These are phyloP conservation scores for Globisporangium okanoganense DNA, from an alignment of 352 stramenopile genomes.

Conservation along the genomic window DNA sequence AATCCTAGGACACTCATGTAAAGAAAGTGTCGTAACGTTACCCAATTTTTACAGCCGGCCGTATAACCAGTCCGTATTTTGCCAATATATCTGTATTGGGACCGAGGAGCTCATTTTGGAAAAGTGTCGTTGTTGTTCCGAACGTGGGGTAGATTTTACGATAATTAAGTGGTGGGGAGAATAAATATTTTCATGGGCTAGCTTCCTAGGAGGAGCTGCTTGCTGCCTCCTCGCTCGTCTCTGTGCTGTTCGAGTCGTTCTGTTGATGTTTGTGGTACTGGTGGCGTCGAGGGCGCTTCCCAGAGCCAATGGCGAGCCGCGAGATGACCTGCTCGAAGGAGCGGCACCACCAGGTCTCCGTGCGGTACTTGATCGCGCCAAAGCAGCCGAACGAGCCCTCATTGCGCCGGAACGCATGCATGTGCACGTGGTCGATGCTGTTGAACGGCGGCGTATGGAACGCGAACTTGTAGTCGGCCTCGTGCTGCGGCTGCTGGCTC, in stretches of 20 bases:
- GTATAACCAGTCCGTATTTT: not conserved
- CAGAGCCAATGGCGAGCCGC: conserved; percentile 20
- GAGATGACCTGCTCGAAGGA: conserved; percentile 73
- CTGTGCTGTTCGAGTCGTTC: not conserved
- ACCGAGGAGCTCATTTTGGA: not conserved
- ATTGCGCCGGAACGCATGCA: conserved; percentile 76
- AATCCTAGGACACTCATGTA: not conserved
- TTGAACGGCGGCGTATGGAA: conserved; percentile 88
- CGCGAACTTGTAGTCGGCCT: conserved; percentile 65
- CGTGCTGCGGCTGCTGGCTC: conserved; percentile 11
- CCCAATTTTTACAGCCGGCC: not conserved
- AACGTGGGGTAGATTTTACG: not conserved
- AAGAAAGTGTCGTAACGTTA: not conserved
- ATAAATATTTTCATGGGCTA: not conserved
- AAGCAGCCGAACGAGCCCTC: conserved; percentile 57
- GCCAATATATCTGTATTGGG: not conserved
- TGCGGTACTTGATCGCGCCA: conserved; percentile 81
- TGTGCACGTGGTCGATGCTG: conserved; percentile 89
- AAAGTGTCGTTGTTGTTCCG: not conserved
- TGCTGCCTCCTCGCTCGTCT: conserved; percentile 1
- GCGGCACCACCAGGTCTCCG: conserved; percentile 84
- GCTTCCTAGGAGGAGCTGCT: not conserved
- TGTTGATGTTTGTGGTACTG: not conserved
- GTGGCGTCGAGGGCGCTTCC: not conserved
- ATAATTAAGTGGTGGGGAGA: conserved; percentile 3